Conservation (phyloP, 2,329 filamentous ascomycete genomes). For the Chaetomiaceae sp. region DNA sequence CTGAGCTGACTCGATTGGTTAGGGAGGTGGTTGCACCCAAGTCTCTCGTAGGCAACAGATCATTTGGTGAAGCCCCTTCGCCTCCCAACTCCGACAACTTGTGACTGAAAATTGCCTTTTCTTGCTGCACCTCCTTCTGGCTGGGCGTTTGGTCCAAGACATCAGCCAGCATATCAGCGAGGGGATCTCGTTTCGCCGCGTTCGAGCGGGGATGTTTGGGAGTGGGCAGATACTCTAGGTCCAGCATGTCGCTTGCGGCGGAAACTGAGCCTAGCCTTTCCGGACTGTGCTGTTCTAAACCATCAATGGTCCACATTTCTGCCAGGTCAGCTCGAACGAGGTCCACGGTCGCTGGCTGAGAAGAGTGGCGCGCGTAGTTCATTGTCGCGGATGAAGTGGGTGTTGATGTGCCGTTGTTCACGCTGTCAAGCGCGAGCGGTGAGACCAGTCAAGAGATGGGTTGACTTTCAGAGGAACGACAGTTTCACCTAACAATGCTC, state of each 20-base stretch:
- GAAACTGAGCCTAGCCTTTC: conserved; percentile 1
- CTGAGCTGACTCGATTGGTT: too few species aligned
- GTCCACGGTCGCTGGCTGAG: conserved; percentile 10
- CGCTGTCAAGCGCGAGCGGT: too few species aligned
- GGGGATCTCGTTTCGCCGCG: not conserved
- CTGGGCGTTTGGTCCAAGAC: conserved; percentile 2
- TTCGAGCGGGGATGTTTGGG: not conserved
- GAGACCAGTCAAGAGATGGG: too few species aligned
- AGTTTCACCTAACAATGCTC: too few species aligned
- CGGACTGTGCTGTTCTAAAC: not conserved
- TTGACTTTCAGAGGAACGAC: too few species aligned
- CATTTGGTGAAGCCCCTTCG: not conserved
- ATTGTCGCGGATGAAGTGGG: not conserved
- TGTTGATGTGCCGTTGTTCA: too few species aligned
- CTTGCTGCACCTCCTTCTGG: not conserved
- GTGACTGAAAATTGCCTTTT: not conserved
- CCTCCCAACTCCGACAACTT: not conserved
- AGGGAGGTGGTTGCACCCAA: too few species aligned
- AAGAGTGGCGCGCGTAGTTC: conserved; percentile 6
- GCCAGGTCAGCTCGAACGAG: conserved; percentile 11
- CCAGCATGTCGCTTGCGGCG: conserved; percentile 6
- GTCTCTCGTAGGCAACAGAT: too few species aligned
- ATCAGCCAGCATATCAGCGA: conserved; percentile 2
- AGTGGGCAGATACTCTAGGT: conserved; percentile 5
- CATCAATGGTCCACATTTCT: conserved; percentile 9